A percentile compares a stretch with the other conserved stretches of the same genome.
These are phyloP conservation scores for Metarhizium anisopliae DNA, from an alignment of 2,329 filamentous ascomycete genomes.

Conservation along the genomic window DNA sequence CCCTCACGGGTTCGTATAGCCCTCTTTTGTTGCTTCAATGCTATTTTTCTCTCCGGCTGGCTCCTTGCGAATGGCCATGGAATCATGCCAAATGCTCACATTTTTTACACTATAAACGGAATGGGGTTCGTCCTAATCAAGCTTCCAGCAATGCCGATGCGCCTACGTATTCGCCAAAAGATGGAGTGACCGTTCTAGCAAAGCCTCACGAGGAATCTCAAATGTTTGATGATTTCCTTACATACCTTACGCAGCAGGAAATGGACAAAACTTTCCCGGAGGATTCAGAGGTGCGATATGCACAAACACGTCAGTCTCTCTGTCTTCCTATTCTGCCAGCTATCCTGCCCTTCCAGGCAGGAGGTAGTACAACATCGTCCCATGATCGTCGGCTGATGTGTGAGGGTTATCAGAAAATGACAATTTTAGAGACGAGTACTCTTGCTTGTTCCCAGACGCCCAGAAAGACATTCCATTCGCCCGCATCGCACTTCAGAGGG, in stretches of 20 bases:
- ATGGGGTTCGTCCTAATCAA: neutral
- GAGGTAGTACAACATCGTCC: neutral
- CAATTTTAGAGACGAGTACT: constrained; percentile 68
- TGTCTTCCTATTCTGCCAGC: neutral
- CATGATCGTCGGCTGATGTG: neutral
- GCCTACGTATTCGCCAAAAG: constrained; percentile 18
- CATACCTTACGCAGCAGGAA: constrained; percentile 52
- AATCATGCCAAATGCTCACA: no score
- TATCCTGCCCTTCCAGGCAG: neutral
- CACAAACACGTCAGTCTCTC: constrained; percentile 56
- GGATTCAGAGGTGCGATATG: constrained; percentile 52
- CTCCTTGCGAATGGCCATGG: neutral
- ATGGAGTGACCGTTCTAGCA: constrained; percentile 43
- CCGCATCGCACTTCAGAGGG: constrained; percentile 55
- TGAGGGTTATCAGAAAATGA: constrained; percentile 54
- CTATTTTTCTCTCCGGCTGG: neutral
- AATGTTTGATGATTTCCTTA: constrained; percentile 52
- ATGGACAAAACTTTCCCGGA: constrained; percentile 21
- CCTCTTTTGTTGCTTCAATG: neutral
- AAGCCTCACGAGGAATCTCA: constrained; percentile 64
- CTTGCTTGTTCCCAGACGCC: constrained; percentile 51
- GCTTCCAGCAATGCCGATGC: constrained; percentile 27
- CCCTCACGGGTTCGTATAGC: constrained; percentile 46
- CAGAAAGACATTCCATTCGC: constrained; percentile 61
- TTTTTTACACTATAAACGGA: neutral